Percentiles rank a stretch among this genome's conserved stretches.
Evolutionary conservation across 805 yeast genomes (phyloP).

Genomic region (Monosporozyma aerobia): DNA sequence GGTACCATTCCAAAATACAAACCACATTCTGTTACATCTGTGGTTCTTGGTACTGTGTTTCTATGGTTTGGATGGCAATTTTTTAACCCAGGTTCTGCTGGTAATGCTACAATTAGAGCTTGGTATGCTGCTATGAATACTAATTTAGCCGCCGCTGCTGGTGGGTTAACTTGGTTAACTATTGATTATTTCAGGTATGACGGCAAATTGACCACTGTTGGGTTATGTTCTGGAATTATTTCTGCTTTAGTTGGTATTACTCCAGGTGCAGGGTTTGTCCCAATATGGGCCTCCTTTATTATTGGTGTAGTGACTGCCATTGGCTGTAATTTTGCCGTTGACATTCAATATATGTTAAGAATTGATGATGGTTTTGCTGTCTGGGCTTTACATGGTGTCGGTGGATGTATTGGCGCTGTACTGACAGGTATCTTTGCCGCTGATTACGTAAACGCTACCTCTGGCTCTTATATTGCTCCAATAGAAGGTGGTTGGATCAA

Average conservation of each 20-base stretch:
- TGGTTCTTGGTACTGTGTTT: constrained; percentile 87
- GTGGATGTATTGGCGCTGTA: constrained; percentile 77
- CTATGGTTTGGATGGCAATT: constrained; percentile 96
- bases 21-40: constrained; percentile 87
- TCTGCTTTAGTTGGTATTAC: constrained; percentile 93
- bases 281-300: constrained; percentile 78
- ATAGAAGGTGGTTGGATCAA: constrained; percentile 85
- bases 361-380: constrained; percentile 96
- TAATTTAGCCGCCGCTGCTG: constrained; percentile 85
- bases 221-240: constrained; percentile 88
- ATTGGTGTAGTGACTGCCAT: constrained; percentile 73
- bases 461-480: constrained; percentile 46
- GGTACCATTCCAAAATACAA: constrained; percentile 76
- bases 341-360: constrained; percentile 56
- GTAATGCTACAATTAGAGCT: constrained; percentile 85
- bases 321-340: constrained; percentile 79
- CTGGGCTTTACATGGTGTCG: constrained; percentile 88
- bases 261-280: constrained; percentile 95
- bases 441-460: constrained; percentile 77
- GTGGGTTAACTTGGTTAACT: constrained; percentile 91
- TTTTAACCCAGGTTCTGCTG: constrained; percentile 97
- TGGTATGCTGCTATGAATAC: constrained; percentile 92
- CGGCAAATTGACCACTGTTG: constrained; percentile 86
- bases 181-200: constrained; percentile 82
- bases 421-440: constrained; percentile 91